Evolutionary conservation across 169 alveolate genomes (phyloP), one percentile per base, ranked within the genome.

Genomic region (Cryptosporidium sp.): DNA sequence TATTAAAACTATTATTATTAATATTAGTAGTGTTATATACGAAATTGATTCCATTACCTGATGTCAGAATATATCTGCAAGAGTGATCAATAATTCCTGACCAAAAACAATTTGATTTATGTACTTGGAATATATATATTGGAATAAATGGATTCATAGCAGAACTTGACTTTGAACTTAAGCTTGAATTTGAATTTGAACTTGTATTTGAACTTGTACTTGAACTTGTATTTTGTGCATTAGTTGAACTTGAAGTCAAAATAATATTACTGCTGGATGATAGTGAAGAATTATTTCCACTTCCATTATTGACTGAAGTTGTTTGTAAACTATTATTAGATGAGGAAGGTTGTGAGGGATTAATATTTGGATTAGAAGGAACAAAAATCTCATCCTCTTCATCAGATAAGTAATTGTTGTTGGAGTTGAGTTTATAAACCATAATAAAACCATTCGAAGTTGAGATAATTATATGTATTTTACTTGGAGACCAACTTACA

Each of bases 401-500:
- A 29, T 70, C 58, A 45, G 12, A 18, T 6, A 26, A 44, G 21
- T 33, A 53, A 2, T 73, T 45, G 9, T 9, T 56, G 53, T 35
- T 18, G 8, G 70, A 35, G 35, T 73, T 73, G n/a, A 73, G 23
- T 9, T 60, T 80, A n/a, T 80, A 80, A 37, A 80, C 52, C 37
- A 80, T 18, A 26, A 80, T 65, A 65, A 60, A 80, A 1, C 89
- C 89, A 62, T 60, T 62, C 9, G 80, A 62, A 10, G 89, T 80
- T 33, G 89, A 80, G 4, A 80, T 21, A 29, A 80, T 42, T 23
- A 80, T 61, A 33, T 65, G 69, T 42, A 62, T 26, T 65, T 65
- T 65, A 16, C 65, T 45, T 61, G 73, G 89, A 65, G 75, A 80
- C 89, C 89, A 80, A n/a, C 39, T 62, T 14, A 80, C 89, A 80